A percentile compares a stretch with the other conserved stretches of the same genome.
Evolutionary conservation across 257 asterid species (phyloP).

Genomic region (Penstemon davidsonii): DNA sequence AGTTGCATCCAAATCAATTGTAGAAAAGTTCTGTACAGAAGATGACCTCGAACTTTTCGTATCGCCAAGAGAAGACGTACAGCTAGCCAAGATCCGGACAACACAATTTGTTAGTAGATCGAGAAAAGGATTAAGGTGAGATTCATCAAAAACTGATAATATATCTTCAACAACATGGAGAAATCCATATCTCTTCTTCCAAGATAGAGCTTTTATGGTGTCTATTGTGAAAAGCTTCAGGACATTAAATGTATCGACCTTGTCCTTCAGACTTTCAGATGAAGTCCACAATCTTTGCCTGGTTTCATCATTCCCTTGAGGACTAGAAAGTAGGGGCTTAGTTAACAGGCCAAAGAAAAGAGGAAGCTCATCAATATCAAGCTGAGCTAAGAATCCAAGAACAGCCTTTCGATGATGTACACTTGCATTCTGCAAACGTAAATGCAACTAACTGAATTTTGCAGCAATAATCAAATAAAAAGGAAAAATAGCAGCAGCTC

Average conservation of each 20-base stretch:
- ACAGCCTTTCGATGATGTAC: slow-evolving; percentile 74
- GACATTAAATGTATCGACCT: slow-evolving; percentile 43
- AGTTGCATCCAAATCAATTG: slow-evolving; percentile 32
- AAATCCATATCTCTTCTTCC: slow-evolving; percentile 81
- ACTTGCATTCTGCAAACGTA: slow-evolving; percentile 61
- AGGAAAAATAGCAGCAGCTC: slow-evolving; percentile 17
- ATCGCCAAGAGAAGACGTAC: slow-evolving; percentile 54
- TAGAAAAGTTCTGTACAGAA: slow-evolving; percentile 27
- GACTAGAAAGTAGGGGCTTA: slow-evolving; percentile 55
- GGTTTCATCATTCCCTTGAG: slow-evolving; percentile 43
- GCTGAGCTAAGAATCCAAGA: slow-evolving; percentile 81
- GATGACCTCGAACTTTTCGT: slow-evolving; percentile 34
- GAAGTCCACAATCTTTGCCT: slow-evolving; percentile 30
- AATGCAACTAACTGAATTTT: slow-evolving; percentile 18
- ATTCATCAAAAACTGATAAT: slow-evolving; percentile 78
- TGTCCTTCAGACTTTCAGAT: slow-evolving; percentile 37
- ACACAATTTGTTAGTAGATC: slow-evolving; percentile 66
- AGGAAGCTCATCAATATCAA: slow-evolving; percentile 82
- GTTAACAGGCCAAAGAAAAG: slow-evolving; percentile 73
- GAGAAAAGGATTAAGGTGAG: slow-evolving; percentile 68
- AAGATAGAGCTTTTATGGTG: slow-evolving; percentile 52
- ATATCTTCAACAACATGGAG: slow-evolving; percentile 81
- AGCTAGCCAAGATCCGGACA: slow-evolving; percentile 64
- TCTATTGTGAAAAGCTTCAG: slow-evolving; percentile 57
- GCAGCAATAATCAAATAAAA: slow-evolving; percentile 18